Evolutionary conservation across 805 yeast species (phyloP), one percentile per base, ranked within the genome.

Genomic region (Ogataea zsoltii): DNA sequence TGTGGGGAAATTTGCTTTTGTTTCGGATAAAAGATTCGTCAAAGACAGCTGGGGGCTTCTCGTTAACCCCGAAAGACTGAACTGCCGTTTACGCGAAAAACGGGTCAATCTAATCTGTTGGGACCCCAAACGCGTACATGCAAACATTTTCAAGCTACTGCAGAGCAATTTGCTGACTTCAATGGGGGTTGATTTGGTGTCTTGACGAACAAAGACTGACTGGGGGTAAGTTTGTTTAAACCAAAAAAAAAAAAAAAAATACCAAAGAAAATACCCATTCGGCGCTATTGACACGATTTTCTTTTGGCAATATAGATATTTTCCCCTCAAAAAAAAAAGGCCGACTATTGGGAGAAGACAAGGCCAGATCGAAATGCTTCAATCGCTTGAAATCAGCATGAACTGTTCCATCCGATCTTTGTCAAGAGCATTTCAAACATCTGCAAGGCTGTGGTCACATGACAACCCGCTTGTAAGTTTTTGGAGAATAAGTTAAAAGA

Each of bases 401-500:
- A 21, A 5, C 5, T 21, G 9, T 21, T 5, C 25, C 25, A 21
- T n/a, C n/a, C n/a, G 25, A 21, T 9, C 25, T 21, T 21, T 21
- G 6, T 11, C 13, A 4, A 50, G 53, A 32, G 30, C 36, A n/a
- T 38, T 52, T 14, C 38, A 38, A 25, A 32, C 38, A 19, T 7
- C 41, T 5, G 25, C 16, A n/a, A 29, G 17, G 14, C 11, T 16
- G 9, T 21, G 34, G 23, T 49, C 54, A 7, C 83, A 79, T 45
- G 76, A 72, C 30, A 79, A 79, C 48, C 83, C 83, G 50, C 61
- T 79, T 62, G 83, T 78, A 66, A 50, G 83, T 71, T 10, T 23
- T 5, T 26, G 15, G 33, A 14, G 13, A 4, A 28, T 12, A 6
- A 19, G 26, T 38, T 19, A 38, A 10, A 4, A 7, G 16, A 11